Base-by-base conservation (phyloP, 2,329 filamentous ascomycete genomes). In the Emergomyces pasteurianus region DNA sequence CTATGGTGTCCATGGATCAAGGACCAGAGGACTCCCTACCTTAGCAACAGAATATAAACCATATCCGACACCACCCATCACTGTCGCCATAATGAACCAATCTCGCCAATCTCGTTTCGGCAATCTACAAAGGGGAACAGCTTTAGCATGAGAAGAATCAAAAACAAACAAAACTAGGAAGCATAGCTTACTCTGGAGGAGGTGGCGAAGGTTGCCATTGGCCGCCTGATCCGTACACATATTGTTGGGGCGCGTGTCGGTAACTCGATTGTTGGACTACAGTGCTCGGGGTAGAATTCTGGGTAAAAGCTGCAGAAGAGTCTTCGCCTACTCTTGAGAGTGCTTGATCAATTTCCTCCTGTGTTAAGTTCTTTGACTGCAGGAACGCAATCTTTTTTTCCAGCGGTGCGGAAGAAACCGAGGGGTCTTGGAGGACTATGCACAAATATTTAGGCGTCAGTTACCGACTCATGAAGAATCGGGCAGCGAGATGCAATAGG, bases 41-140 rank as follows among this genome's bases (percentile, higher is more conserved):
- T 95, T 95, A 63, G 91, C 89, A 18, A 96, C 82, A 65, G 87
- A 84, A 72, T 94, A 99, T 26, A 96, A 76, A 0, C 92, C 92
- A 70, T 96, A 97, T 46, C 90, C 83, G 23, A 96, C 86, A 56
- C 92, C 90, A 61, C 91, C 88, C 64, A 95, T 87, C 14, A 97
- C 89, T 0, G 94, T 99, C 8, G 94, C 94, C 90, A 97, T 96
- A 75, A 99, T 97, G 76, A 99, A 99, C 89, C 91, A 97, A 72
- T 99, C 94, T 63, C 95, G 84, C 94, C 94, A 99, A 76, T 99
- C 94, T 70, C 94, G 82, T 71, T 85, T 86, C 2, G 91, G 91
- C 2, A 85, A 76, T 63, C 76, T 78, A 49, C 14, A 18, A n/a
- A 23, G 36, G 18, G 40, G 9, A 40, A 4, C 23, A 52, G 43